Evolutionary conservation across 257 asterid genomes (phyloP).

Genomic region (Plectranthus barbatus): DNA sequence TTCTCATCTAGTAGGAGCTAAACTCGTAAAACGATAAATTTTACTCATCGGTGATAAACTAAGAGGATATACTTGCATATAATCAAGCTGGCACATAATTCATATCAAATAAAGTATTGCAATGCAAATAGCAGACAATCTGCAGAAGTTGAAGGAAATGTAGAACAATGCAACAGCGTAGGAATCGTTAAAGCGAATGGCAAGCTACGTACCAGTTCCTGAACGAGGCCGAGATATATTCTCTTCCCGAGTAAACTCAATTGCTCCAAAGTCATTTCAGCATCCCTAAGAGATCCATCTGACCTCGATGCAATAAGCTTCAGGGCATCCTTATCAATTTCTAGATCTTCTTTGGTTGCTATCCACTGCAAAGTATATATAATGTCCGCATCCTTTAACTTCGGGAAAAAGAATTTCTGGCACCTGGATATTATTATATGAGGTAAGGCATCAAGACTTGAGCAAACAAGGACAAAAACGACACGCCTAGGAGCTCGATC

Average conservation of each 20-base stretch:
- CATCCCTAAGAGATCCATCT: conserved; percentile 94
- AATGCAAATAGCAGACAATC: background rate
- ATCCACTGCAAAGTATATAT: conserved; percentile 85
- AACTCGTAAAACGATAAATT: conserved; percentile 34
- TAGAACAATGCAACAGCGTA: background rate
- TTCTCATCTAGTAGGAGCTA: conserved; percentile 88
- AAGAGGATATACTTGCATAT: background rate
- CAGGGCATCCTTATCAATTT: conserved; percentile 85
- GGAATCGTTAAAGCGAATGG: background rate
- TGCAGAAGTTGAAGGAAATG: background rate
- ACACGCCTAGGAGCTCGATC: conserved; percentile 90
- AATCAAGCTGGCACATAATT: background rate
- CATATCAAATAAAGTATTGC: background rate
- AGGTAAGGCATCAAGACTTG: conserved; percentile 80
- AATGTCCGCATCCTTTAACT: conserved; percentile 85
- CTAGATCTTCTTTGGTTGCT: conserved; percentile 71
- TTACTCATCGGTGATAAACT: too few species aligned
- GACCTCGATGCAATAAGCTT: conserved; percentile 93
- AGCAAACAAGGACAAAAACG: conserved; percentile 75
- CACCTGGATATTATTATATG: conserved; percentile 91
- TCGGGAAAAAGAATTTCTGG: conserved; percentile 93
- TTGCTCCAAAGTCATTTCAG: conserved; percentile 98
- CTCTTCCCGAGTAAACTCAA: conserved; percentile 84
- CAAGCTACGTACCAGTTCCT: conserved; percentile 52
- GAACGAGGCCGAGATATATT: conserved; percentile 81